These are phyloP conservation scores for Candida glaebosa DNA, from an alignment of 805 yeast species.

Conservation along the genomic window DNA sequence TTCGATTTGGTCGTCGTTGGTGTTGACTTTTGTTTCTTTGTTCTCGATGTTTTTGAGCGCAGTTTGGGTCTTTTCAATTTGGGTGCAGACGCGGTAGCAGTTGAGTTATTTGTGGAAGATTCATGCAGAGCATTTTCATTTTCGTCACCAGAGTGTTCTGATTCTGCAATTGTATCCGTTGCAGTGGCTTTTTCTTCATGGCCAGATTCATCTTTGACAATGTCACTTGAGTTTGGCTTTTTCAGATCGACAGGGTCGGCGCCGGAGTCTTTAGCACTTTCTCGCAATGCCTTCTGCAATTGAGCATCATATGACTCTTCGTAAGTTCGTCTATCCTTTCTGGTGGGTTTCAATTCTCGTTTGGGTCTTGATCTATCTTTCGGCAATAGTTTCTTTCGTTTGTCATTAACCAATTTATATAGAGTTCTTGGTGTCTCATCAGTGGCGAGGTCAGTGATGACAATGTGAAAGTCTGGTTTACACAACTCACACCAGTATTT, in stretches of 20 bases:
- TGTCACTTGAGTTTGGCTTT: conserved; percentile 7
- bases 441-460: conserved; percentile 28
- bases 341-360: conserved; percentile 13
- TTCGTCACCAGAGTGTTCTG: conserved; percentile 9
- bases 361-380: conserved; percentile 17
- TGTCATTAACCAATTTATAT: conserved; percentile 40
- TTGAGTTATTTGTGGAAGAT: background rate
- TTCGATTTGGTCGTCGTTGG: conserved; percentile 16
- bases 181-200: conserved; percentile 8
- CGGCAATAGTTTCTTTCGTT: conserved; percentile 30
- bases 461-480: conserved; percentile 74
- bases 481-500: conserved; percentile 94
- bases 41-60: background rate
- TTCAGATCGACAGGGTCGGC: background rate
- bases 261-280: conserved; percentile 46
- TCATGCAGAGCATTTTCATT: conserved; percentile 4
- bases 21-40: conserved; percentile 2
- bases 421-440: conserved; percentile 28
- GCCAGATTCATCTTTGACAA: conserved; percentile 11
- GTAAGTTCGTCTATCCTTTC: conserved; percentile 32
- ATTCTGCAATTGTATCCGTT: conserved; percentile 7
- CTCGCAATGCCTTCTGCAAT: conserved; percentile 49
- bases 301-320: conserved; percentile 38
- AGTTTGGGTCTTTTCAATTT: conserved; percentile 3
- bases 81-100: background rate